A percentile compares a stretch with the other conserved stretches of the same genome.
Evolutionary conservation across 805 yeast species (phyloP).

Genomic region (Candida parachauliodes): DNA sequence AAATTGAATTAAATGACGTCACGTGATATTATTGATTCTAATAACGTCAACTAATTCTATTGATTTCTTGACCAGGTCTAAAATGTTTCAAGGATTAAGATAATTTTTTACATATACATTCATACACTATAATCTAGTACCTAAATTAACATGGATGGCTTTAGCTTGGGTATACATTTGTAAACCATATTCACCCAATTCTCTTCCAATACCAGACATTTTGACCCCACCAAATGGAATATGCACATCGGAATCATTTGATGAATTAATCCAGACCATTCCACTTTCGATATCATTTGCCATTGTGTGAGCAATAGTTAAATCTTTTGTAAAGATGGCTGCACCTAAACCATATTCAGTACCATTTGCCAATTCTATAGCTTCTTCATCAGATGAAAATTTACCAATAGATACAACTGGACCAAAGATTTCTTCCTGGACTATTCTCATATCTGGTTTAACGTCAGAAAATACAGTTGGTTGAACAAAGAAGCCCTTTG

Average conservation of each 20-base stretch:
- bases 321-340: constrained; percentile 69
- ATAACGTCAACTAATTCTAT: too few relatives aligned
- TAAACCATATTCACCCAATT: constrained; percentile 72
- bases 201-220: constrained; percentile 77
- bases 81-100: too few relatives aligned
- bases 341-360: constrained; percentile 80
- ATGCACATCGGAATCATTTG: constrained; percentile 41
- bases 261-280: constrained; percentile 45
- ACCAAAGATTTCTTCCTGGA: constrained; percentile 82
- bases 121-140: constrained; percentile 35
- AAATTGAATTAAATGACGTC: too few relatives aligned
- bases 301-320: constrained; percentile 60
- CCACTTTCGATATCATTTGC: constrained; percentile 50
- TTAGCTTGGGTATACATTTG: constrained; percentile 69
- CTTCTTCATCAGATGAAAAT: constrained; percentile 68
- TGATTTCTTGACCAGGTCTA: too few relatives aligned
- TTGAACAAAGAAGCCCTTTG: constrained; percentile 61
- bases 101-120: too few relatives aligned
- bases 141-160: constrained; percentile 72
- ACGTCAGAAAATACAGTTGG: constrained; percentile 80
- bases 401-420: constrained; percentile 73
- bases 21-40: too few relatives aligned
- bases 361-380: constrained; percentile 62
- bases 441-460: constrained; percentile 58
- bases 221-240: constrained; percentile 80